A percentile compares a stretch with the other conserved stretches of the same genome.
Evolutionary conservation across 805 yeast species (phyloP).

Genomic region (Zygosaccharomyces rouxii): DNA sequence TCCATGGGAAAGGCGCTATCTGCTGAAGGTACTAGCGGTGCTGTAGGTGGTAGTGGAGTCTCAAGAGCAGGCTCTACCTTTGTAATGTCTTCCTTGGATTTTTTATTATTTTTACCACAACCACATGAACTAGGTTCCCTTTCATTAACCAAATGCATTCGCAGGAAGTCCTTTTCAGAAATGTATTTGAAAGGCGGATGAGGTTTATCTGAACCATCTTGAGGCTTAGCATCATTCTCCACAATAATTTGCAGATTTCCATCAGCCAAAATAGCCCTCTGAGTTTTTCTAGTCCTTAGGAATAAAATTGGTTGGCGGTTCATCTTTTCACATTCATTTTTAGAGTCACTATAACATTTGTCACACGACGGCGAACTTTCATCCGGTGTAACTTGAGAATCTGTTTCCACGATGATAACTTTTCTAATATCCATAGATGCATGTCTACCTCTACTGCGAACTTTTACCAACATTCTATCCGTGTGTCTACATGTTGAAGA

Average conservation of each 20-base stretch:
- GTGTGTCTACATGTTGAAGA: conserved; percentile 83
- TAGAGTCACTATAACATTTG: conserved; percentile 7
- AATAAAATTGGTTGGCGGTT: conserved; percentile 31
- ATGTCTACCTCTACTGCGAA: conserved; percentile 88
- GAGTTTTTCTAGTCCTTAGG: conserved; percentile 25
- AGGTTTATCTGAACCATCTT: conserved; percentile 6
- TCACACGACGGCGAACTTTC: conserved; percentile 13
- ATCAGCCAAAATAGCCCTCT: conserved; percentile 28
- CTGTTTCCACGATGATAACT: conserved; percentile 32
- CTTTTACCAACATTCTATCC: conserved; percentile 74
- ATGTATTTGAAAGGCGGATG: conserved; percentile 15
- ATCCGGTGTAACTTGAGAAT: conserved; percentile 23
- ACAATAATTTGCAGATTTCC: conserved; percentile 31
- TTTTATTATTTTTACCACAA: background rate
- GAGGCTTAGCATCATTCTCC: conserved; percentile 9
- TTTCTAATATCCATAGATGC: conserved; percentile 42
- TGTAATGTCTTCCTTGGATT: too few species aligned
- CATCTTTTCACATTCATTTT: conserved; percentile 20
- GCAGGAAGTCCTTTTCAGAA: conserved; percentile 29
- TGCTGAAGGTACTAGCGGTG: background rate
- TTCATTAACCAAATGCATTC: conserved; percentile 12
- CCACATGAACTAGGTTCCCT: conserved; percentile 1
- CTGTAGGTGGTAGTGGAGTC: background rate
- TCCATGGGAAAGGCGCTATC: background rate
- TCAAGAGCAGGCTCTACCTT: background rate